A percentile compares a stretch with the other conserved stretches of the same genome.
Evolutionary conservation across 202 grass and related monocot species (phyloP).

Genomic region (Tripidium arundinaceum): DNA sequence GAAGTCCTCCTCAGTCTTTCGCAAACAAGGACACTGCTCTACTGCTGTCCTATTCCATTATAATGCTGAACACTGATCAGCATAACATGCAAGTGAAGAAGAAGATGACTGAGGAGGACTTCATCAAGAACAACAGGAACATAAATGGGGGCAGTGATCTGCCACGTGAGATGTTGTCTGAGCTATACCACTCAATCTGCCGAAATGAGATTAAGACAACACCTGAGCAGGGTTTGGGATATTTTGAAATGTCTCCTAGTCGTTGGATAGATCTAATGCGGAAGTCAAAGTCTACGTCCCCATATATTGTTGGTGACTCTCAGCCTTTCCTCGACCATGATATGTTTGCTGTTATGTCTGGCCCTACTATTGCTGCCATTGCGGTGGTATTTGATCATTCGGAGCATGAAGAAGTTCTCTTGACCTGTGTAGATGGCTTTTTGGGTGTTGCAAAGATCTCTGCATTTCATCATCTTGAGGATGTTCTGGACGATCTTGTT

Average conservation of each 20-base stretch:
- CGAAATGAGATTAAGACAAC: constrained; percentile 90
- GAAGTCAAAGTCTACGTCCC: constrained; percentile 84
- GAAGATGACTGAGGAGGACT: constrained; percentile 99
- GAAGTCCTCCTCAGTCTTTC: constrained; percentile 82
- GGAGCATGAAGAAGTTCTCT: constrained; percentile 80
- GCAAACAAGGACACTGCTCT: constrained; percentile 97
- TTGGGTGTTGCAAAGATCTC: constrained; percentile 94
- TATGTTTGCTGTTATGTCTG: constrained; percentile 99
- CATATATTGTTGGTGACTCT: constrained; percentile 77
- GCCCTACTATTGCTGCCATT: constrained; percentile 96
- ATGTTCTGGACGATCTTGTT: constrained; percentile 97
- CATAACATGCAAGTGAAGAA: constrained; percentile 99
- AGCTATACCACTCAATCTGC: constrained; percentile 89
- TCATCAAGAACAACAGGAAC: constrained; percentile 93
- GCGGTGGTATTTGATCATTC: constrained; percentile 99
- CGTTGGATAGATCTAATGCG: constrained; percentile 97
- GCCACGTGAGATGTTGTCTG: constrained; percentile 82
- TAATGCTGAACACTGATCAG: constrained; percentile 99
- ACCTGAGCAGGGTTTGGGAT: constrained; percentile 85
- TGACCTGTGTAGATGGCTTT: constrained; percentile 88
- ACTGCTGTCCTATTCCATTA: constrained; percentile 89
- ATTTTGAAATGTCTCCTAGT: constrained; percentile 97
- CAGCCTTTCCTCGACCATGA: constrained; percentile 88
- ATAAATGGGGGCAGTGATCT: constrained; percentile 97
- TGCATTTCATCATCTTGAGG: constrained; percentile 98